phyloP scores from a whole-genome alignment of 2,329 filamentous ascomycete genomes.

The Podosphaera fusca region DNA sequence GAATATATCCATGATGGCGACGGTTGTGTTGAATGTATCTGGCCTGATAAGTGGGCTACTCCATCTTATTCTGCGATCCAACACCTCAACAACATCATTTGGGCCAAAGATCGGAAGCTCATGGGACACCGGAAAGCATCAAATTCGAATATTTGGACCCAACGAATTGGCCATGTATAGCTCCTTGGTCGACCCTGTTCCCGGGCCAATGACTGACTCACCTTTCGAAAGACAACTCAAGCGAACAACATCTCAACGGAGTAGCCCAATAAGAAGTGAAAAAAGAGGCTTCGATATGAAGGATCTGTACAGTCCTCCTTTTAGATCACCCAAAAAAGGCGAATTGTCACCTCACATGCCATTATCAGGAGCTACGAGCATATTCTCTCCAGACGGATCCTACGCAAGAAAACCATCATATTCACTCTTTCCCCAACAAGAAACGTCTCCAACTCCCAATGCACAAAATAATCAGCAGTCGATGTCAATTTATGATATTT shows the following conservation, averaged over 20 bases:
- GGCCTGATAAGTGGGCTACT: slow-evolving; percentile 41
- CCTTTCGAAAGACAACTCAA: slow-evolving; percentile 2
- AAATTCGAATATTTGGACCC: slow-evolving; percentile 24
- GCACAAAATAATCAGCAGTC: slow-evolving; percentile 2
- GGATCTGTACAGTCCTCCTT: slow-evolving; percentile 5
- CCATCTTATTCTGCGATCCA: slow-evolving; percentile 43
- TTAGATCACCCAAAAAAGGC: slow-evolving; percentile 4
- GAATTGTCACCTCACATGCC: background rate
- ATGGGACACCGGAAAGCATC: slow-evolving; percentile 25
- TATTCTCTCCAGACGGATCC: background rate
- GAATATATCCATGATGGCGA: slow-evolving; percentile 36
- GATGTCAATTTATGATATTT: slow-evolving; percentile 14
- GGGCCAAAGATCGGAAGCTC: slow-evolving; percentile 22
- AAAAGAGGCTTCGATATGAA: slow-evolving; percentile 11
- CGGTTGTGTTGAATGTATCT: slow-evolving; percentile 41
- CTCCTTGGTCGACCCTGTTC: slow-evolving; percentile 12
- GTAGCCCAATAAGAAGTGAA: slow-evolving; percentile 3
- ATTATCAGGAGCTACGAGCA: background rate
- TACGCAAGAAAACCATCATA: slow-evolving; percentile 11
- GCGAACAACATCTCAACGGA: background rate
- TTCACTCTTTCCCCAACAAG: slow-evolving; percentile 11
- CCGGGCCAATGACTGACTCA: slow-evolving; percentile 6
- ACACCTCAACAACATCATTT: slow-evolving; percentile 31
- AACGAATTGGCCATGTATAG: slow-evolving; percentile 15
- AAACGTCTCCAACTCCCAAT: slow-evolving; percentile 1